Percentiles rank a stretch among this genome's conserved stretches.
These are phyloP conservation scores for Anacardium occidentale DNA, from an alignment of 345 rosid genomes.

Conservation along the genomic window DNA sequence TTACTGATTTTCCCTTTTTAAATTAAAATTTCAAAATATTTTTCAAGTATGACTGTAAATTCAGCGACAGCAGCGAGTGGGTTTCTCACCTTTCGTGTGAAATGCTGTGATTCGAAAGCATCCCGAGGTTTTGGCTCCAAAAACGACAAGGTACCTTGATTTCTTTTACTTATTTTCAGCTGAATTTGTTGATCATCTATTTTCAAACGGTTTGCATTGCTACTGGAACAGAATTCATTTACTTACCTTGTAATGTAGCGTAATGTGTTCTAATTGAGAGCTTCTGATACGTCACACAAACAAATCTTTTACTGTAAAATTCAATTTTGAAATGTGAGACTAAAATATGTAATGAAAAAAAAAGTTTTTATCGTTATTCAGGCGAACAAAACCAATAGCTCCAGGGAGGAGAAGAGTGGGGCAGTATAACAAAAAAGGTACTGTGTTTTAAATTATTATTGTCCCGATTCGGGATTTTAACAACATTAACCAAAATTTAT, in stretches of 20 bases:
- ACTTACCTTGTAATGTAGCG: no score
- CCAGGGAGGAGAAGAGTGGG: conserved; percentile 34
- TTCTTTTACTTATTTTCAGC: neutral
- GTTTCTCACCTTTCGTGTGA: conserved; percentile 25
- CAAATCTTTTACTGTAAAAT: no score
- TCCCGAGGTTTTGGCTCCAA: conserved; percentile 49
- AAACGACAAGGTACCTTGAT: conserved; percentile 12
- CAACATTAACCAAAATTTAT: no score
- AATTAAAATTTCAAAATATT: neutral
- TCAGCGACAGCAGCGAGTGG: conserved; percentile 7
- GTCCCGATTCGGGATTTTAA: neutral
- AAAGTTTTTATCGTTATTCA: conserved; percentile 11
- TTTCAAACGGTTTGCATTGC: no score
- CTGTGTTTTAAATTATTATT: neutral
- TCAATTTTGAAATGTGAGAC: no score
- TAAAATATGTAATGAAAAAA: no score
- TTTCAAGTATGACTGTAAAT: neutral
- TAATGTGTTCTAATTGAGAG: no score
- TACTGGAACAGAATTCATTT: no score
- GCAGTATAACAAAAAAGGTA: conserved; percentile 36
- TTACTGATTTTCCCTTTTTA: neutral
- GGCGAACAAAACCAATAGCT: conserved; percentile 28
- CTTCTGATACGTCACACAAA: no score
- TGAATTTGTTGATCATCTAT: no score
- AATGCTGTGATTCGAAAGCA: conserved; percentile 42